A percentile compares a stretch with the other conserved stretches of the same genome.
Conservation (phyloP, 75 land plant genomes). For the Chamaecyparis obtusa region DNA sequence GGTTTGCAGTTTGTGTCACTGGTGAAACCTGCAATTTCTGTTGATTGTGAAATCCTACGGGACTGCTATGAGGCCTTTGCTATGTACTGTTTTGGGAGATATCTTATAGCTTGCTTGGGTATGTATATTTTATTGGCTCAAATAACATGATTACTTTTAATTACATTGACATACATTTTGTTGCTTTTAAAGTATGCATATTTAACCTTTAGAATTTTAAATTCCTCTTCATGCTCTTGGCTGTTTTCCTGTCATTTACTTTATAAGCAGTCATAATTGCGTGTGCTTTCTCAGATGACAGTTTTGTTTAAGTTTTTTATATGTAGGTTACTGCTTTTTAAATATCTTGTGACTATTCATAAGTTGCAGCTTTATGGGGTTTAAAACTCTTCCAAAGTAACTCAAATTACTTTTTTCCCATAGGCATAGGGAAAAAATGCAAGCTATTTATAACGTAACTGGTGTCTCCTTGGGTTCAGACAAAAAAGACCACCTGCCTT, state of each 20-base stretch:
- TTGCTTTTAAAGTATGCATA: neutral
- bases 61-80: constrained; percentile 98
- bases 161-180: neutral
- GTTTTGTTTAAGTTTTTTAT: neutral
- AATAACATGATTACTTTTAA: neutral
- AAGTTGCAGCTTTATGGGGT: neutral
- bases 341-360: neutral
- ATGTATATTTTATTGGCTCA: constrained; percentile 5
- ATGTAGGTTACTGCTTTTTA: neutral
- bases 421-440: neutral
- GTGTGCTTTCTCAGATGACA: neutral
- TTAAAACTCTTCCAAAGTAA: neutral
- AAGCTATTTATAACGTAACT: neutral
- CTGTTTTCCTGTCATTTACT: neutral
- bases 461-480: neutral
- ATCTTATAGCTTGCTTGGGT: constrained; percentile 96
- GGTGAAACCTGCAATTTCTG: constrained; percentile 58
- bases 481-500: neutral
- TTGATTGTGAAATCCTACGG: constrained; percentile 74
- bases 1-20: constrained; percentile 69
- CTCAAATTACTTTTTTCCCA: neutral
- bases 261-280: neutral
- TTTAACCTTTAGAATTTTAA: neutral
- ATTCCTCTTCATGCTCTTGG: neutral
- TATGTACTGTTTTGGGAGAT: constrained; percentile 91